Evolutionary conservation across 345 rosid genomes (phyloP).

Genomic region (Odontarrhena argentea): DNA sequence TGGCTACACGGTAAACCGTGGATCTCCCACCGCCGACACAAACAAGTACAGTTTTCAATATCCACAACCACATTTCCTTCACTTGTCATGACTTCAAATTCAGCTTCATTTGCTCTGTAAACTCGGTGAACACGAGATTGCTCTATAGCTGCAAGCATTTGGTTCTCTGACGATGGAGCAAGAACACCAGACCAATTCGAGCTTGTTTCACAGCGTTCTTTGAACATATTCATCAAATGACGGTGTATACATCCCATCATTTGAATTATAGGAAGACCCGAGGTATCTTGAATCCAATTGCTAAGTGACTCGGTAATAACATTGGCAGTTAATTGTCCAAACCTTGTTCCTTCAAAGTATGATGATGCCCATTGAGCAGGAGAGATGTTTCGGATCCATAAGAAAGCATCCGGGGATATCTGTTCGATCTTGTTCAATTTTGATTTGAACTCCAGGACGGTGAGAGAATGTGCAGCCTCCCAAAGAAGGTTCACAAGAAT

Average conservation of each 20-base stretch:
- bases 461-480: constrained; percentile 83
- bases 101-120: constrained; percentile 72
- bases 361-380: constrained; percentile 84
- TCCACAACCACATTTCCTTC: constrained; percentile 72
- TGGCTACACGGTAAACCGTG: constrained; percentile 85
- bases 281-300: constrained; percentile 67
- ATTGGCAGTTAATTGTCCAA: constrained; percentile 71
- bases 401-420: constrained; percentile 73
- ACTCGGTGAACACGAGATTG: constrained; percentile 67
- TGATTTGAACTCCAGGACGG: constrained; percentile 66
- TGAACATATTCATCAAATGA: constrained; percentile 77
- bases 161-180: constrained; percentile 81
- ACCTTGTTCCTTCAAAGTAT: constrained; percentile 79
- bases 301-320: constrained; percentile 63
- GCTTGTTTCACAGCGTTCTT: constrained; percentile 74
- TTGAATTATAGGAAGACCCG: constrained; percentile 85
- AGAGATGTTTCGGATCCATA: constrained; percentile 75
- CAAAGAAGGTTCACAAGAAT: constrained; percentile 71
- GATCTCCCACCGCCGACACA: constrained; percentile 79
- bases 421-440: constrained; percentile 68
- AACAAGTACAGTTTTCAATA: constrained; percentile 68
- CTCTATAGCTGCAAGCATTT: constrained; percentile 62
- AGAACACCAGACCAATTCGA: constrained; percentile 76
- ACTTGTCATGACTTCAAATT: constrained; percentile 69
- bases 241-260: constrained; percentile 86